Conservation (phyloP, 176 grass and related monocot species). For the Lolium rigidum region DNA sequence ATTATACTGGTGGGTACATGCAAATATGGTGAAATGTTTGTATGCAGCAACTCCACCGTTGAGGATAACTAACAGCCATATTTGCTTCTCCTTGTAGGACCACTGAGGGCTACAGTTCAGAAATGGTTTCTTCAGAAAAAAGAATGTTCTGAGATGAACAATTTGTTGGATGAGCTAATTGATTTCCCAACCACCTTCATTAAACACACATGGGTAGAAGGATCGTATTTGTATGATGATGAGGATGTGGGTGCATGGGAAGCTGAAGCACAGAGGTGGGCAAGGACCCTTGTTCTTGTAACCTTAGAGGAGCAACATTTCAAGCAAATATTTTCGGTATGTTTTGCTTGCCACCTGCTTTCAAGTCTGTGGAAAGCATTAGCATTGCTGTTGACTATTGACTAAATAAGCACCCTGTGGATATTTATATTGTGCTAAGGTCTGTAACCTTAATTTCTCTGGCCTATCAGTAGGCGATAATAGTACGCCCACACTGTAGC, state of each 20-base stretch:
- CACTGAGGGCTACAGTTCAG: slow-evolving; percentile 64
- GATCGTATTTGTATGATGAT: slow-evolving; percentile 74
- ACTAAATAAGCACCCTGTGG: slow-evolving; percentile 20
- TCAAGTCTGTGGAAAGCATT: slow-evolving; percentile 40
- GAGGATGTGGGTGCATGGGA: slow-evolving; percentile 89
- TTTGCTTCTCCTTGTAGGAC: slow-evolving; percentile 54
- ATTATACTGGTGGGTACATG: slow-evolving; percentile 65
- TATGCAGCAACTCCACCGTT: slow-evolving; percentile 11
- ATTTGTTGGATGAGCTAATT: slow-evolving; percentile 71
- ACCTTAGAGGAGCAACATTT: slow-evolving; percentile 67
- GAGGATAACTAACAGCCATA: slow-evolving; percentile 15
- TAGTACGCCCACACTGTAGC: slow-evolving; percentile 9
- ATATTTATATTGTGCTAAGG: slow-evolving; percentile 21
- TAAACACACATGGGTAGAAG: slow-evolving; percentile 47
- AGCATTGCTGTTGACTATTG: slow-evolving; percentile 12
- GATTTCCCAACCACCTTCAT: slow-evolving; percentile 78
- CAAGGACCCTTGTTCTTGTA: slow-evolving; percentile 82
- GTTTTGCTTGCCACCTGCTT: slow-evolving; percentile 47
- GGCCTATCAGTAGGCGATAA: background rate
- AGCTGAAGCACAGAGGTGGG: slow-evolving; percentile 86
- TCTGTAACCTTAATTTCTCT: slow-evolving; percentile 2
- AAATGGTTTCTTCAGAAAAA: slow-evolving; percentile 69
- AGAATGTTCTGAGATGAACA: slow-evolving; percentile 49
- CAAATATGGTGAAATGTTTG: background rate
- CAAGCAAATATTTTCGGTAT: slow-evolving; percentile 65